Base-by-base conservation (phyloP, 2,329 filamentous ascomycete species). In the Tricladium varicosporioides region DNA sequence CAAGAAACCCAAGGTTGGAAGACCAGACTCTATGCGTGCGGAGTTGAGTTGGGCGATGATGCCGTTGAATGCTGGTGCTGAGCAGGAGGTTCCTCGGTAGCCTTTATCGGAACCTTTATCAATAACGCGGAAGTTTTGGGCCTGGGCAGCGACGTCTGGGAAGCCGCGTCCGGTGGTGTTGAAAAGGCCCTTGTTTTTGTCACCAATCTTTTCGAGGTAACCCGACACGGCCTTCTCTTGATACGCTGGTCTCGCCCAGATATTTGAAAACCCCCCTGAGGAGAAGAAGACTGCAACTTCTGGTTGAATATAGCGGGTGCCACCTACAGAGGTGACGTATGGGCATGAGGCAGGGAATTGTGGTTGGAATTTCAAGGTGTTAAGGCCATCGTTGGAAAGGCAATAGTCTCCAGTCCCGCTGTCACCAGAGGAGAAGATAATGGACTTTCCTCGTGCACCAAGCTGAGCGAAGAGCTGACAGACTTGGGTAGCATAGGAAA, bases 31-130 rank as follows among this genome's bases (percentile, higher is more conserved):
- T 14, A 65, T 47, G 18, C 59, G 57, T 13, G 57, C 82, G 61
- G 86, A 83, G 63, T 88, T 88, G 52, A 88, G 70, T 3, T 88
- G 75, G 1, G 81, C 74, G 43, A 89, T 73, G 48, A 88, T 75
- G 8, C 77, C 80, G 0, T 81, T 79, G 31, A 82, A 82, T 0
- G 82, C 72, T 0, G 87, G 87, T 1, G 80, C 71, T 0, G 84
- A 78, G 13, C 82, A 82, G 79, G 57, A 70, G 56, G 65, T 67
- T 15, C 65, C 64, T 9, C 46, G 43, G 13, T 60, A 58, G 0
- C 53, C 40, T 4, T 56, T 51, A 13, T 58, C 48, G 10, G 19
- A 22, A 9, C 63, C 60, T 27, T 57, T 18, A 7, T 62, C 46
- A 15, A 66, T 58, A 44, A 60, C 58, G 10, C 53, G 55, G 59